Conservation (phyloP, 2,329 filamentous ascomycete species). For the Paecilomyces variotii region DNA sequence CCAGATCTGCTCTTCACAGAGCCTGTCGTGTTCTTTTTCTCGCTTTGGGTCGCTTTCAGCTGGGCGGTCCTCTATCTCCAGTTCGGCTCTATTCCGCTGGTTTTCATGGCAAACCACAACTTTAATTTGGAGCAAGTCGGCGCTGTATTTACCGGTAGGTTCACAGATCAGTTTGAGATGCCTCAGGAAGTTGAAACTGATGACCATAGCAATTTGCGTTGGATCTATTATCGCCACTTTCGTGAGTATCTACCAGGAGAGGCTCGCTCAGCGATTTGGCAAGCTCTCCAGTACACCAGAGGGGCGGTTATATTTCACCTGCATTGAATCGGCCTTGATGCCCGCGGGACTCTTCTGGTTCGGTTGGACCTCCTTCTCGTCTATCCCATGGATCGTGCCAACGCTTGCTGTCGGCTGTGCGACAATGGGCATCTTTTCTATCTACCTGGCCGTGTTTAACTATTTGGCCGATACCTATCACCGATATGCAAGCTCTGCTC, state of each 20-base stretch:
- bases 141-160: constrained; percentile 56
- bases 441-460: constrained; percentile 79
- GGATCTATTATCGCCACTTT: constrained; percentile 59
- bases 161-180: background rate
- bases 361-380: constrained; percentile 58
- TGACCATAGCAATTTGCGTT: constrained; percentile 52
- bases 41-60: constrained; percentile 79
- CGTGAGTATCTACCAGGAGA: constrained; percentile 65
- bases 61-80: constrained; percentile 86
- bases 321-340: constrained; percentile 64
- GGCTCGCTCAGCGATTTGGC: constrained; percentile 48
- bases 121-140: constrained; percentile 63
- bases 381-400: constrained; percentile 65
- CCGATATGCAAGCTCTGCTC: constrained; percentile 67
- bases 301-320: constrained; percentile 73
- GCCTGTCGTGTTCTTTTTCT: constrained; percentile 64
- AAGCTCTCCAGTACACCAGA: constrained; percentile 53
- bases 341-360: constrained; percentile 78
- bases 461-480: constrained; percentile 79
- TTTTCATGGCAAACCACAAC: constrained; percentile 60
- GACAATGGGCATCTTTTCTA: constrained; percentile 70
- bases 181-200: constrained; percentile 1
- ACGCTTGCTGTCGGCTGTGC: constrained; percentile 62
- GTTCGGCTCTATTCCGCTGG: constrained; percentile 70
- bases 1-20: constrained; percentile 51